phyloP scores from a whole-genome alignment of 805 yeast species.

The Candida ulmi region DNA sequence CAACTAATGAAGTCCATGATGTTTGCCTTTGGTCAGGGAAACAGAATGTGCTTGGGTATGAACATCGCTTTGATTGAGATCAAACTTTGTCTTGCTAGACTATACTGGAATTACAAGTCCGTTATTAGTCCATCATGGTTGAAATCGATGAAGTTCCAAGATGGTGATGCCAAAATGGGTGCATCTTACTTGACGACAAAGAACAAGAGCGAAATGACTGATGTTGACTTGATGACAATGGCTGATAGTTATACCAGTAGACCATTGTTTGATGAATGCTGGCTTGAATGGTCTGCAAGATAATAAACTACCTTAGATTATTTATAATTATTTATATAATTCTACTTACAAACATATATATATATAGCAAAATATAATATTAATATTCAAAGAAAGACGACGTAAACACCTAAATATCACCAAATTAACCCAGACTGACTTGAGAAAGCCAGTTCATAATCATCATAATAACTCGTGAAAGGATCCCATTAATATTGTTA shows the following conservation, averaged over 20 bases:
- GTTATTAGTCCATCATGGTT: constrained; percentile 41
- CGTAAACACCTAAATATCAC: no score
- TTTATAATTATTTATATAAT: no score
- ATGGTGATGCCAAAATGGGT: constrained; percentile 23
- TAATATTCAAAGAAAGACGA: no score
- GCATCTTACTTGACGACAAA: constrained; percentile 5
- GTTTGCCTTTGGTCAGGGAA: constrained; percentile 70
- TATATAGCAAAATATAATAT: no score
- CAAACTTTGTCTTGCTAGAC: constrained; percentile 47
- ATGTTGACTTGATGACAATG: constrained; percentile 48
- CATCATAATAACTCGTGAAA: no score
- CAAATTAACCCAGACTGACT: no score
- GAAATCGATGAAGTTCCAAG: constrained; percentile 14
- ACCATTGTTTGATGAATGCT: constrained; percentile 47
- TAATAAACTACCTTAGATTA: no score
- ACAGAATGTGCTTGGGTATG: constrained; percentile 72
- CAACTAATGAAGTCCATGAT: constrained; percentile 44
- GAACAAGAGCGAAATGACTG: constrained; percentile 21
- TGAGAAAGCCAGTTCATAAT: no score
- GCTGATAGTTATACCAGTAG: constrained; percentile 51
- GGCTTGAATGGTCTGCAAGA: constrained; percentile 28
- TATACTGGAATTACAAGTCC: constrained; percentile 45
- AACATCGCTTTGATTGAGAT: constrained; percentile 62
- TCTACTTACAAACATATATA: no score
- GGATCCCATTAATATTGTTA: no score